phyloP scores from a whole-genome alignment of 306 rosid species.

The Quercus aquifolioides region DNA sequence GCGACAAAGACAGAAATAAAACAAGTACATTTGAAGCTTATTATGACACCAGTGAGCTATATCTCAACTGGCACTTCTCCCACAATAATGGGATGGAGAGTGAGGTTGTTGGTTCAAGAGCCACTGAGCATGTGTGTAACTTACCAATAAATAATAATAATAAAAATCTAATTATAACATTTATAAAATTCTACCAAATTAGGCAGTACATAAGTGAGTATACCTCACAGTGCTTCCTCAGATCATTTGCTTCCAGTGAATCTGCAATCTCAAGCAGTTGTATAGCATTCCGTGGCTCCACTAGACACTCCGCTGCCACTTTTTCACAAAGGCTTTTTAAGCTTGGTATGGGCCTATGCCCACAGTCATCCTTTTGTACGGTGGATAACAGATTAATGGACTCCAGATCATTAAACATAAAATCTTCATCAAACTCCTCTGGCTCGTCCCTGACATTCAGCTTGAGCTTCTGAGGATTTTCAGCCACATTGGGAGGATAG shows the following conservation, averaged over 20 bases:
- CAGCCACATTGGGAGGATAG: slow-evolving; percentile 39
- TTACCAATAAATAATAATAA: no score
- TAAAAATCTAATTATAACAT: not conserved
- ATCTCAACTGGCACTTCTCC: no score
- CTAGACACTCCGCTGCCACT: slow-evolving; percentile 77
- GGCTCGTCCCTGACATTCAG: slow-evolving; percentile 37
- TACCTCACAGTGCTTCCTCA: slow-evolving; percentile 91
- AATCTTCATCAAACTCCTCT: slow-evolving; percentile 65
- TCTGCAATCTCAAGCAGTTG: slow-evolving; percentile 90
- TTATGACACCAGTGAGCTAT: no score
- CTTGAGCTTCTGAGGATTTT: slow-evolving; percentile 39
- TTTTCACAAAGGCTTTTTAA: slow-evolving; percentile 86
- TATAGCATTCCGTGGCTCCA: slow-evolving; percentile 92
- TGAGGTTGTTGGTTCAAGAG: no score
- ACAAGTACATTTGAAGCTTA: not conserved
- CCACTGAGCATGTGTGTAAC: no score
- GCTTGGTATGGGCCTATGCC: slow-evolving; percentile 52
- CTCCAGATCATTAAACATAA: slow-evolving; percentile 56
- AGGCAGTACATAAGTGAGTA: not conserved
- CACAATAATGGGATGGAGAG: no score
- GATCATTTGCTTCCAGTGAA: slow-evolving; percentile 72
- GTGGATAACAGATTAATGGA: slow-evolving; percentile 27
- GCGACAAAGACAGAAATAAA: not conserved
- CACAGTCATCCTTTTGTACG: slow-evolving; percentile 34
- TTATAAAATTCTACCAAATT: not conserved